Evolutionary conservation across 371 early-diverging fungal species (phyloP).

Genomic region (Coemansia sp.): DNA sequence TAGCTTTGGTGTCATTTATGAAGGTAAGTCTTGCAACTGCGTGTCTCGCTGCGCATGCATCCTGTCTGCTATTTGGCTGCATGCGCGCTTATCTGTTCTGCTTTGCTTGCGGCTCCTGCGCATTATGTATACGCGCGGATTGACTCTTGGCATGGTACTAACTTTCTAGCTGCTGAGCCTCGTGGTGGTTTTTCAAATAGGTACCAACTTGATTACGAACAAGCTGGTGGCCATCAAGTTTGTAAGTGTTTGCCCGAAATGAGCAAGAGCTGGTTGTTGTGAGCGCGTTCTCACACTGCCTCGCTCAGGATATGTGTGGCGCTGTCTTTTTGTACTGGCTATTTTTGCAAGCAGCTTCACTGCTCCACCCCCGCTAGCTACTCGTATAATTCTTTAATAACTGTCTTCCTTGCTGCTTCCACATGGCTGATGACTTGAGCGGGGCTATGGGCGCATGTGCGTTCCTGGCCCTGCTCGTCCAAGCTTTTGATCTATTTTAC

Average conservation of each 20-base stretch:
- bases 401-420: neutral
- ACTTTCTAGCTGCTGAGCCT: neutral
- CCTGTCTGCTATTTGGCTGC: constrained; percentile 11
- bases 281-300: constrained; percentile 2
- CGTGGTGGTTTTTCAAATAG: constrained; percentile 8
- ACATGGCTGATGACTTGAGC: neutral
- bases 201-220: constrained; percentile 72
- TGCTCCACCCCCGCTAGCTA: neutral
- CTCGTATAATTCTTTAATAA: neutral
- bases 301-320: constrained; percentile 10
- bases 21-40: constrained; percentile 64
- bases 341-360: neutral
- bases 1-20: constrained; percentile 95
- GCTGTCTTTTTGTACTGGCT: neutral
- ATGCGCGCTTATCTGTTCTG: neutral
- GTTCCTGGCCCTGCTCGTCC: neutral
- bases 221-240: constrained; percentile 91
- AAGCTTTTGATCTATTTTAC: neutral
- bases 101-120: neutral
- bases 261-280: neutral
- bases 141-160: neutral
- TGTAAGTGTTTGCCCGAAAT: constrained; percentile 39
- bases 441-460: neutral
- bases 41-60: constrained; percentile 1
- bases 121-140: neutral